A percentile compares a stretch with the other conserved stretches of the same genome.
Evolutionary conservation across 1,284 basidiomycete species (phyloP).

Genomic region (Malassezia equina): DNA sequence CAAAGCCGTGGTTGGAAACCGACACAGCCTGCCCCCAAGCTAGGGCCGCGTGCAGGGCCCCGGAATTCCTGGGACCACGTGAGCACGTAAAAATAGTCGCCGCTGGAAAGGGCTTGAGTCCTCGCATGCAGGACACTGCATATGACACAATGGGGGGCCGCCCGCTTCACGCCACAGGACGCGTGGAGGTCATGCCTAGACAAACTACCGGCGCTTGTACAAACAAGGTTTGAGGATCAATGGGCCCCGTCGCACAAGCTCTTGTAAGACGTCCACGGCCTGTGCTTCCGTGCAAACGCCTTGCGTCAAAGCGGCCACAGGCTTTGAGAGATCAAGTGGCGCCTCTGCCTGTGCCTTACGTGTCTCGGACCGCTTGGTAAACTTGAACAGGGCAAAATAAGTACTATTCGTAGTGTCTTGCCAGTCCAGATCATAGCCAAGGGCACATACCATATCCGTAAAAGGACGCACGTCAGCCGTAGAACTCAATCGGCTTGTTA

Average conservation of each 20-base stretch:
- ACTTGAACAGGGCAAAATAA: slow-evolving; percentile 34
- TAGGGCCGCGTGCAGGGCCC: background rate
- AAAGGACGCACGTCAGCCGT: slow-evolving; percentile 56
- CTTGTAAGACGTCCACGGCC: slow-evolving; percentile 55
- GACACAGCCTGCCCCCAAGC: background rate
- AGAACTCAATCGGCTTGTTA: slow-evolving; percentile 51
- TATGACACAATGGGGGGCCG: background rate
- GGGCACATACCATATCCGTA: slow-evolving; percentile 58
- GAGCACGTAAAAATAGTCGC: background rate
- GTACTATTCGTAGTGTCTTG: slow-evolving; percentile 26
- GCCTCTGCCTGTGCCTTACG: background rate
- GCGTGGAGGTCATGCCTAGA: slow-evolving; percentile 7
- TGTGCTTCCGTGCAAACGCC: slow-evolving; percentile 51
- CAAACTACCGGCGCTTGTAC: slow-evolving; percentile 75
- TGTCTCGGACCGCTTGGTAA: slow-evolving; percentile 18
- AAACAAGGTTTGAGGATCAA: slow-evolving; percentile 78
- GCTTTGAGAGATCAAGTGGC: background rate
- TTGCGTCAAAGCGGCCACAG: slow-evolving; percentile 1
- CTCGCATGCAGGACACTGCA: background rate
- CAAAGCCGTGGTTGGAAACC: background rate
- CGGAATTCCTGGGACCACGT: slow-evolving; percentile 10
- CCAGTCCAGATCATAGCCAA: slow-evolving; percentile 66
- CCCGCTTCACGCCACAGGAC: background rate
- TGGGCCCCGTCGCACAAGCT: slow-evolving; percentile 56
- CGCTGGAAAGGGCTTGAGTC: background rate